These are phyloP conservation scores for Hemileccinum rubropunctum DNA, from an alignment of 768 basidiomycete species.

Conservation along the genomic window DNA sequence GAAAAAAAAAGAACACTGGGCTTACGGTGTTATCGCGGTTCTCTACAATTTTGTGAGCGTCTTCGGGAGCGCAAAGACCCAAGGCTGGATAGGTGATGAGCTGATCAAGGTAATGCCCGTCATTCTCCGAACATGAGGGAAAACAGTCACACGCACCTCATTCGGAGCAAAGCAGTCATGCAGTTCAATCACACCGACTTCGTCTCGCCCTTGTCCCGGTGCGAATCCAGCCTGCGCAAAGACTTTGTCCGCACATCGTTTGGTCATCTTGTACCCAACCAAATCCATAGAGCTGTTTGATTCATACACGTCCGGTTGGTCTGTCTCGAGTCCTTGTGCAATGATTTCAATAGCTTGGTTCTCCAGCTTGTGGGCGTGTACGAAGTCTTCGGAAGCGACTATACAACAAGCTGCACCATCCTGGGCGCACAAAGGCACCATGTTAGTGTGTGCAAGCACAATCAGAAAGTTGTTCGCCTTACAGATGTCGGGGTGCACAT, in stretches of 20 bases:
- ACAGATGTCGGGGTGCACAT: constrained; percentile 89
- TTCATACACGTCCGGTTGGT: constrained; percentile 59
- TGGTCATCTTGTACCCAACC: constrained; percentile 73
- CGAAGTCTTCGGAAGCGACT: constrained; percentile 75
- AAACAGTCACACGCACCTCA: constrained; percentile 45
- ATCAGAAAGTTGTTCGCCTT: constrained; percentile 14
- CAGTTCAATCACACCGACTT: constrained; percentile 78
- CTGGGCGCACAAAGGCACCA: constrained; percentile 30
- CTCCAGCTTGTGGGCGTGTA: constrained; percentile 64
- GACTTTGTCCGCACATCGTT: constrained; percentile 60
- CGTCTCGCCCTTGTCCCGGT: constrained; percentile 57
- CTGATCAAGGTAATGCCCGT: constrained; percentile 30
- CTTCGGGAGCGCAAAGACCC: constrained; percentile 59
- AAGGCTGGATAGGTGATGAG: constrained; percentile 78
- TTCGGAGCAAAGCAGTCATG: constrained; percentile 85
- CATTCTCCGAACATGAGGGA: not conserved
- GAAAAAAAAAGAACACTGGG: not conserved
- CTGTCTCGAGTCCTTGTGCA: constrained; percentile 60
- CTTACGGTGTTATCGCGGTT: constrained; percentile 74
- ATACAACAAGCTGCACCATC: constrained; percentile 75
- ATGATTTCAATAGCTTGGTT: constrained; percentile 86
- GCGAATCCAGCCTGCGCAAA: constrained; percentile 68
- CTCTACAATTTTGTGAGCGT: constrained; percentile 71
- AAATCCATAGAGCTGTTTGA: constrained; percentile 69
- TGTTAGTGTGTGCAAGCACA: not conserved